Percentiles rank a stretch among this genome's conserved stretches.
phyloP scores from a whole-genome alignment of 768 basidiomycete genomes.

The Trichaptum fuscoviolaceum region DNA sequence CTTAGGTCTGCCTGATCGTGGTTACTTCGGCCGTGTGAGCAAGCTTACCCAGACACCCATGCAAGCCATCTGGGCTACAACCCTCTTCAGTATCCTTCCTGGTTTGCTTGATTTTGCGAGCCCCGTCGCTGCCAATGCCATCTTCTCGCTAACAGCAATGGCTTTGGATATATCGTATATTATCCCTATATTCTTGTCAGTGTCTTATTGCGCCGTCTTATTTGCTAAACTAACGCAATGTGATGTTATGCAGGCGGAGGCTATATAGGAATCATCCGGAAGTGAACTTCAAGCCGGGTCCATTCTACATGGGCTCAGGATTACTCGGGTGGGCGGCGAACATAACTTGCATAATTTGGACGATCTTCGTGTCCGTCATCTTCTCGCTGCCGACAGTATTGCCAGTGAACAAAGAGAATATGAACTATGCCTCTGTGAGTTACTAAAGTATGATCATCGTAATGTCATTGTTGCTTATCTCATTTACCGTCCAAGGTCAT shows the following conservation, averaged over 20 bases:
- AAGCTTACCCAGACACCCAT: constrained; percentile 65
- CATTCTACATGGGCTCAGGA: constrained; percentile 79
- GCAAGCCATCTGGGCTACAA: constrained; percentile 70
- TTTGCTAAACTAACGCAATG: constrained; percentile 1
- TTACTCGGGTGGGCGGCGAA: constrained; percentile 58
- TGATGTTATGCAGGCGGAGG: constrained; percentile 37
- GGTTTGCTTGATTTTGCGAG: constrained; percentile 74
- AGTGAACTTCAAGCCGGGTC: constrained; percentile 79
- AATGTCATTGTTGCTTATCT: neutral
- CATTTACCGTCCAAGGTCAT: constrained; percentile 19
- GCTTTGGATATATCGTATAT: constrained; percentile 76
- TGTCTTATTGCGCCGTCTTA: constrained; percentile 6
- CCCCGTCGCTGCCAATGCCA: constrained; percentile 69
- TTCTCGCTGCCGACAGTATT: constrained; percentile 66
- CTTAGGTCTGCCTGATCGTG: constrained; percentile 67
- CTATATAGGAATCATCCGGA: constrained; percentile 69
- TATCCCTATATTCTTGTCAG: constrained; percentile 67
- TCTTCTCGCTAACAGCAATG: constrained; percentile 79
- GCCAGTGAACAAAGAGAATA: constrained; percentile 66
- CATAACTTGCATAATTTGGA: constrained; percentile 62
- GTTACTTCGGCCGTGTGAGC: constrained; percentile 69
- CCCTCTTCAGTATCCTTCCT: constrained; percentile 60
- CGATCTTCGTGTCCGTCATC: constrained; percentile 61
- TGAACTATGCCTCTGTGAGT: constrained; percentile 78
- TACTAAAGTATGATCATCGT: neutral